phyloP scores from a whole-genome alignment of 2,329 filamentous ascomycete species.

The Ramichloridium luteum region DNA sequence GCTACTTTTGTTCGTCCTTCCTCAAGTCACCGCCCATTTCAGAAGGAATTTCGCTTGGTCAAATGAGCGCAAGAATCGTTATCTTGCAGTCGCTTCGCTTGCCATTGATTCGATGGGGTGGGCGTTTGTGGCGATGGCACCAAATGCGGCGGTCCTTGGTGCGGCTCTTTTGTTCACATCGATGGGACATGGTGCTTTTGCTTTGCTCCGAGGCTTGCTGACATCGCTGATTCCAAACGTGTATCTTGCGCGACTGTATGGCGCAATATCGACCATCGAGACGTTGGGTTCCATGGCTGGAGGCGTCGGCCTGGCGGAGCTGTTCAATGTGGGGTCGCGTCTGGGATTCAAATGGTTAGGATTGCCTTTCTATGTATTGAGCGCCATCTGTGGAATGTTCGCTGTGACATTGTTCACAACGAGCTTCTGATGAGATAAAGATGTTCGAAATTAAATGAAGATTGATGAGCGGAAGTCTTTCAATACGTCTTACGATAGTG shows the following conservation, averaged over 20 bases:
- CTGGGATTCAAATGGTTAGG: conserved; percentile 39
- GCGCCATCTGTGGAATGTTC: too few relatives aligned
- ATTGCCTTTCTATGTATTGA: conserved; percentile 39
- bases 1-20: conserved; percentile 23
- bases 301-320: conserved; percentile 35
- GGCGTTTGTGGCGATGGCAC: conserved; percentile 21
- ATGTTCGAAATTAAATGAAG: too few relatives aligned
- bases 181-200: conserved; percentile 34
- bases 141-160: conserved; percentile 16
- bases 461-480: too few relatives aligned
- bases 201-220: conserved; percentile 39
- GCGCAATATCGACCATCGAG: conserved; percentile 40
- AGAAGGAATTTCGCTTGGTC: too few relatives aligned
- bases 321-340: conserved; percentile 36
- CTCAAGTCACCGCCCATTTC: too few relatives aligned
- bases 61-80: conserved; percentile 21
- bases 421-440: too few relatives aligned
- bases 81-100: conserved; percentile 21
- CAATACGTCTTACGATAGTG: too few relatives aligned
- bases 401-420: too few relatives aligned
- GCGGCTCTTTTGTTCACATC: conserved; percentile 36
- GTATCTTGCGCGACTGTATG: conserved; percentile 44
- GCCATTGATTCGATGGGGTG: conserved; percentile 19
- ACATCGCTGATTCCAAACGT: conserved; percentile 43
- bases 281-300: conserved; percentile 37